Evolutionary conservation across 345 rosid genomes (phyloP), one percentile per base, ranked within the genome.

Genomic region (Capsella bursapastoris): DNA sequence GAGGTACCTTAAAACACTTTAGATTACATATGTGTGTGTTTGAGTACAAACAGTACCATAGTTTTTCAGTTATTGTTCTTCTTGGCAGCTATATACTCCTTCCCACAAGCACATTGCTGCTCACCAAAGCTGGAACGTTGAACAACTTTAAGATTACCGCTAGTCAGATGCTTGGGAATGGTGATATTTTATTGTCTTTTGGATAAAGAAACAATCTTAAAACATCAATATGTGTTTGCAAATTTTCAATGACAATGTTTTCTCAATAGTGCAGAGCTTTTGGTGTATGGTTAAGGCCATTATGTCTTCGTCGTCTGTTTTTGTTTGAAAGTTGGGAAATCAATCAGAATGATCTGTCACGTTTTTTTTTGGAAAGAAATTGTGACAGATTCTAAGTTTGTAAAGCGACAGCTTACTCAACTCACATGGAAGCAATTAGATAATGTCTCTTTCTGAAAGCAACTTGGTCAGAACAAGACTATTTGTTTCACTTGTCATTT

Each of bases 71-170:
- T 25, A 25, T 49, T 8, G 15, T 29, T 15, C 43, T 48, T 32
- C 60, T 66, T 81, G 70, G 81, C 88, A 91, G 94, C 80, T 81
- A 65, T 89, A 84, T 66, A 66, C 78, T 63, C 92, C 97, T 56
- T 78, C 78, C 57, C 92, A 90, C 74, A 82, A 84, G 50, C 89
- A 86, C 9, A 82, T 90, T 53, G 97, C 94, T 75, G 69, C 88
- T 67, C 89, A 80, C 41, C 91, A 88, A 82, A 90, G 88, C 88
- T 90, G 94, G 94, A 68, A 83, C 50, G 78, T 77, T 88, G 78
- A 83, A 47, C 34, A 45, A 47, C 56, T 32, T 4, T 13, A 13
- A 71, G 67, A 22, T 47, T 34, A 57, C 13, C 3, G 0, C 15
- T 53, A 53, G 9, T 28, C 16, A 12, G 37, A 53, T 53, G 16